Base-by-base conservation (phyloP, 257 asterid species). In the Plantago elongata region DNA sequence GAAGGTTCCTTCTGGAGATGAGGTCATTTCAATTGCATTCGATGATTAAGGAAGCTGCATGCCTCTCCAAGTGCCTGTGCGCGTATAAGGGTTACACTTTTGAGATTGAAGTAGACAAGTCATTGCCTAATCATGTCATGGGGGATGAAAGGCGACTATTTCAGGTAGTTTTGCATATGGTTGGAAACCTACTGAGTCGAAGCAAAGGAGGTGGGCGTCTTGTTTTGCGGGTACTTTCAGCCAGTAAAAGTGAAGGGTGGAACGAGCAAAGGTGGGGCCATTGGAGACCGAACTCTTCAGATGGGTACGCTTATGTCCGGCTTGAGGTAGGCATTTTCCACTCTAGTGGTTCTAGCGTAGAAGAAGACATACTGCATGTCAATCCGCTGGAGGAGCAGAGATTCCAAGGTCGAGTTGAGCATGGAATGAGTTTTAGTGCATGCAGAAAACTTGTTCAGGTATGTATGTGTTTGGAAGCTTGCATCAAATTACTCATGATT, bases 391-490 rank as follows among this genome's bases (percentile, higher is more conserved):
- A 62, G 34, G 72, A 73, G 37, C 82, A 68, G 29, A 75, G 73
- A 67, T 69, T 72, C 71, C 42, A 50, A 30, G 78, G 80, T 40
- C 74, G 75, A 34, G 77, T 74, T 17, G 91, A 84, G 79, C 95
- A 82, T 66, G 77, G 77, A 64, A 68, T 93, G 87, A 85, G 99
- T 81, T 93, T 93, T 74, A 77, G 67, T 46, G 79, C 95, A 45
- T 89, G 95, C 92, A 81, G 73, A 71, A 93, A 81, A 78, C 73
- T 93, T 43, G 97, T 87, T 75, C 95, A 83, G 96, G 99, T 93
- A 74, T 47, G 47, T 60, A 27, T 48, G 27, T 43, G 40, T 54
- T 1, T 54, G 77, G 62, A 74, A 75, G 45, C 64, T 80, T 17
- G 71, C 76, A 56, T 71, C 64, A 46, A 46, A 30, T 49, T 37